Evolutionary conservation across 495 filamentous ascomycete genomes (phyloP).

Genomic region (Cairneyella variabilis): DNA sequence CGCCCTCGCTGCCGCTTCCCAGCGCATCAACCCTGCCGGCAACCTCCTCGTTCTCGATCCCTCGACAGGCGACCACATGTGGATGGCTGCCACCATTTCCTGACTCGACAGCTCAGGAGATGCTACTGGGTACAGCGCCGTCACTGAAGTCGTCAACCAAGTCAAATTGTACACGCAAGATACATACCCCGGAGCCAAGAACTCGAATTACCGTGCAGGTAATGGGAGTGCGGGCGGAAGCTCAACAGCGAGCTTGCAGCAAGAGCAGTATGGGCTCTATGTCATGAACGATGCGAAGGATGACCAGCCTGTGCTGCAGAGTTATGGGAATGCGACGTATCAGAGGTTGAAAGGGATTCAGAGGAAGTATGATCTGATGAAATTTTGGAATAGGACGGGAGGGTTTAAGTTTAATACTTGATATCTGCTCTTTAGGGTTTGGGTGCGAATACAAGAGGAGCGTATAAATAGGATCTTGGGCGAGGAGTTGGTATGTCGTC

Average conservation of each 20-base stretch:
- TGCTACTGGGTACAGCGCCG: background rate
- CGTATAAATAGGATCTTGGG: too few relatives aligned
- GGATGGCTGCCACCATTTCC: slow-evolving; percentile 5
- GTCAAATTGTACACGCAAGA: background rate
- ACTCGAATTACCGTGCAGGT: background rate
- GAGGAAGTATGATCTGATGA: background rate
- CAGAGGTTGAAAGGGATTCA: slow-evolving; percentile 3
- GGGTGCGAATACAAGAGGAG: too few relatives aligned
- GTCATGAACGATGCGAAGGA: slow-evolving; percentile 10
- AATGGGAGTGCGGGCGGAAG: too few relatives aligned
- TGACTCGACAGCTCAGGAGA: background rate
- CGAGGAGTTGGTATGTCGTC: too few relatives aligned
- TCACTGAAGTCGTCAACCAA: background rate
- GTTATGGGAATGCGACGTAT: slow-evolving; percentile 5
- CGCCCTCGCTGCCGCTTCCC: slow-evolving; percentile 1
- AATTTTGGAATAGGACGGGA: slow-evolving; percentile 1
- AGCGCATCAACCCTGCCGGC: slow-evolving; percentile 3
- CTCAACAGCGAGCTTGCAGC: background rate
- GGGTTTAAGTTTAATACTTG: slow-evolving; percentile 3
- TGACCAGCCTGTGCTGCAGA: slow-evolving; percentile 2
- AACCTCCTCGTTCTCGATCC: slow-evolving; percentile 4
- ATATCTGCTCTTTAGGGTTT: too few relatives aligned
- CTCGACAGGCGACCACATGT: slow-evolving; percentile 1
- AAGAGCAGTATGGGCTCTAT: background rate
- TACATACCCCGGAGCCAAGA: background rate